Conservation (phyloP, 306 rosid genomes). For the Medicago truncatula region MtrunA17r5.0-ANR NC_053044.1:50804501-50805000, state of each 20-base stretch:
- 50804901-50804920: slow-evolving; percentile 57
- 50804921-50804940: slow-evolving; percentile 71
- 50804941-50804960: slow-evolving; percentile 62
- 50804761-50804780: slow-evolving; percentile 62
- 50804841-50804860: slow-evolving; percentile 66
- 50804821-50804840: slow-evolving; percentile 56
- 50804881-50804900: slow-evolving; percentile 74
- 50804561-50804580: slow-evolving; percentile 63
- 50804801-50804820: slow-evolving; percentile 57
- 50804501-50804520: slow-evolving; percentile 60
- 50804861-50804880: slow-evolving; percentile 61
- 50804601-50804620: slow-evolving; percentile 60
- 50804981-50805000: slow-evolving; percentile 58
- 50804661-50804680: slow-evolving; percentile 70
- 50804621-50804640: slow-evolving; percentile 60
- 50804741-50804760: slow-evolving; percentile 72
- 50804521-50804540: slow-evolving; percentile 60
- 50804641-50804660: slow-evolving; percentile 68
- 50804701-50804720: slow-evolving; percentile 60
- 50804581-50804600: slow-evolving; percentile 60
- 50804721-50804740: slow-evolving; percentile 36
- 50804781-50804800: slow-evolving; percentile 66
- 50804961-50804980: slow-evolving; percentile 60
- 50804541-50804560: slow-evolving; percentile 72
- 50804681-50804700: slow-evolving; percentile 72